Conservation (phyloP, 2,329 filamentous ascomycete species). For the Aspergillus novoparasiticus region DNA sequence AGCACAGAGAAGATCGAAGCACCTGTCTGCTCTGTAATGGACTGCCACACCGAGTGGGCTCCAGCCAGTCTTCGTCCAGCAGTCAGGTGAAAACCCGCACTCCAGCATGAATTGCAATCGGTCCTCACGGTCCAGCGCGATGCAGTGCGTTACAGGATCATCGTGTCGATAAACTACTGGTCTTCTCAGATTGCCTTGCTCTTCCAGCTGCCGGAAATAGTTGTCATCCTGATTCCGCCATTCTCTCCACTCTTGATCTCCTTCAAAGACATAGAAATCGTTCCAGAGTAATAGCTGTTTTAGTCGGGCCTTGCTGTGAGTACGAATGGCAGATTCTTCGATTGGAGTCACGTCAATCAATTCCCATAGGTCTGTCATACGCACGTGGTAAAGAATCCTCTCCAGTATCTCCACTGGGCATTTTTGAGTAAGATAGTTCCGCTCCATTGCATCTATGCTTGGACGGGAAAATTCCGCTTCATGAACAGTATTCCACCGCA, state of each 20-base stretch:
- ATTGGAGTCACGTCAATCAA: background rate
- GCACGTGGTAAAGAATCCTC: background rate
- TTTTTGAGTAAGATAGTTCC: background rate
- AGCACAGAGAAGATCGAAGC: background rate
- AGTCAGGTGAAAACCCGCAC: background rate
- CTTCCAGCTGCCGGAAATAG: background rate
- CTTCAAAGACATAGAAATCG: background rate
- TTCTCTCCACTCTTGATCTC: background rate
- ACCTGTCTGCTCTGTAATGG: background rate
- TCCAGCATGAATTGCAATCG: background rate
- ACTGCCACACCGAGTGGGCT: background rate
- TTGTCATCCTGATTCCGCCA: background rate
- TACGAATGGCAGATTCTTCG: background rate
- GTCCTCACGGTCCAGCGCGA: background rate
- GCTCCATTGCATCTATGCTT: background rate
- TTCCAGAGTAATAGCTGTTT: background rate
- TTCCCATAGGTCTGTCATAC: background rate
- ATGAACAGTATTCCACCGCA: background rate
- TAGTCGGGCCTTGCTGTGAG: background rate
- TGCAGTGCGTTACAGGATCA: background rate
- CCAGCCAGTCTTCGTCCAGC: background rate
- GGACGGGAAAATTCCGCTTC: background rate
- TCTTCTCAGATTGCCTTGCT: background rate
- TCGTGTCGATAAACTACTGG: background rate
- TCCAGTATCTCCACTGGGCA: background rate